Evolutionary conservation across 495 filamentous ascomycete species (phyloP), one percentile per base, ranked within the genome.

Genomic region (Neurospora sp.): DNA sequence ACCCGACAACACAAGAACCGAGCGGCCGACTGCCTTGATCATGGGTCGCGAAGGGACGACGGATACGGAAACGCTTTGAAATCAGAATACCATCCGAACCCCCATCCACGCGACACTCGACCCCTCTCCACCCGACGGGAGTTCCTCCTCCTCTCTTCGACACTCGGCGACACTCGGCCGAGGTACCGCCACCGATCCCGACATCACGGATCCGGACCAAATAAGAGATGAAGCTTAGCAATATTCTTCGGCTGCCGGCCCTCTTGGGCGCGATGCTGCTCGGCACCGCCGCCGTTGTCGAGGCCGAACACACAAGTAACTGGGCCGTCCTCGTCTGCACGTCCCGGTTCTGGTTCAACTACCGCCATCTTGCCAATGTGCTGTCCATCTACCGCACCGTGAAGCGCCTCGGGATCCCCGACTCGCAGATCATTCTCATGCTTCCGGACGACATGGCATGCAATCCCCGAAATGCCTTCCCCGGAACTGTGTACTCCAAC

Each of bases 291-390:
- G 74, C 77, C 12, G 77, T 79, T 39, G 85, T 86, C 42, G 77
- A 83, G 39, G 90, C 91, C 73, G 92, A 96, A 74, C 96, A 99
- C 82, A 98, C 96, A 1, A 97, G 92, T 75, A 99, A 99, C 81
- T 99, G 96, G 96, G 96, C 96, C 4, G 96, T 99, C 69, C 90
- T 99, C 9, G 96, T 99, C 42, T 94, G 92, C 66, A 99, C 96
- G n/a, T 98, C 96, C 9, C 92, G 96, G 72, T 99, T 99, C 86
- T 99, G 96, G 96, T 99, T 99, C 89, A 99, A 99, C 84, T 99
- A 99, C 84, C 92, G 96, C 54, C 96, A 99, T 79, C 90, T 99
- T 44, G 95, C 96, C 79, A 99, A 99, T 86, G 94, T 97, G 70
- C 90, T 99, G 70, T 98, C 96, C 70, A 89, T 99, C 70, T 99